phyloP scores from a whole-genome alignment of 108 stramenopile species.

The Schizochytrium sp. region DNA sequence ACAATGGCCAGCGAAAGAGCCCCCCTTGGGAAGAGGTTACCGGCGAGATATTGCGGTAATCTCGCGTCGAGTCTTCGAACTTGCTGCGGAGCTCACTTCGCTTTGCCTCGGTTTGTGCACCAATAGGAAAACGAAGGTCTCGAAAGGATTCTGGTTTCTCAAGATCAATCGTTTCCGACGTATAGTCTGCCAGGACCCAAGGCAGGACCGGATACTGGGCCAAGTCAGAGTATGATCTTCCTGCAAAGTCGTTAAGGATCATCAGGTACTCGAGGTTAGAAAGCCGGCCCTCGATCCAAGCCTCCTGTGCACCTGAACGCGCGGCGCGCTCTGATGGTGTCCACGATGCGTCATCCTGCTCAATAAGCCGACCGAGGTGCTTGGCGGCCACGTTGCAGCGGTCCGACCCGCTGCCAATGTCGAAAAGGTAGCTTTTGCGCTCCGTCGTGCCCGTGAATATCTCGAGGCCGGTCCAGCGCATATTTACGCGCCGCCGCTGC shows the following conservation, averaged over 20 bases:
- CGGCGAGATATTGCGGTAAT: background rate
- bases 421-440: background rate
- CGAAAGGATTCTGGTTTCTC: conserved; percentile 19
- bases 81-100: background rate
- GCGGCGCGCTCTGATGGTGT: background rate
- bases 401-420: background rate
- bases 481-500: background rate
- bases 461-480: background rate
- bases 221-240: conserved; percentile 35
- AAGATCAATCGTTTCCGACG: conserved; percentile 10
- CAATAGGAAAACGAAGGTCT: conserved; percentile 31
- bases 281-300: conserved; percentile 33
- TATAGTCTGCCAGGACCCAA: conserved; percentile 25
- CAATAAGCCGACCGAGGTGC: background rate
- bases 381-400: background rate
- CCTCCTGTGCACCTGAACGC: conserved; percentile 33
- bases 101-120: conserved; percentile 20
- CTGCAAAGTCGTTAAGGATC: conserved; percentile 30
- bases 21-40: background rate
- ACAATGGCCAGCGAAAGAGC: background rate
- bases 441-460: background rate
- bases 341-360: background rate
- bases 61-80: background rate
- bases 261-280: conserved; percentile 40
- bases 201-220: conserved; percentile 48